A percentile compares a stretch with the other conserved stretches of the same genome.
These are phyloP conservation scores for Podosphaera xanthii DNA, from an alignment of 2,329 filamentous ascomycete genomes.

Conservation along the genomic window DNA sequence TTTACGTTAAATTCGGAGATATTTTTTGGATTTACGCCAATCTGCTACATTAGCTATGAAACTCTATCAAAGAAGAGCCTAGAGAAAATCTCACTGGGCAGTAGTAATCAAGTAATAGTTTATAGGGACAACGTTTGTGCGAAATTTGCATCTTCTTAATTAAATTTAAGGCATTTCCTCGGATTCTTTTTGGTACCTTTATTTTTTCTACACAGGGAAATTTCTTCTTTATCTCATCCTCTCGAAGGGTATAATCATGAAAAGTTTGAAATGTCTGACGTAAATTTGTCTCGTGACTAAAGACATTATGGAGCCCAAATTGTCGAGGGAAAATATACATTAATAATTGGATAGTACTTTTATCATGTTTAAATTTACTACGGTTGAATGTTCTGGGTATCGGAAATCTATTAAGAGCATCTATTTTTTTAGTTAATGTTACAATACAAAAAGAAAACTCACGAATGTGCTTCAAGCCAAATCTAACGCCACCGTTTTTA, in stretches of 20 bases:
- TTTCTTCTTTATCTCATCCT: constrained; percentile 45
- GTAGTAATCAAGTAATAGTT: constrained; percentile 56
- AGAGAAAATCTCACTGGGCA: constrained; percentile 31
- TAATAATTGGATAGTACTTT: constrained; percentile 47
- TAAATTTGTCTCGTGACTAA: constrained; percentile 43
- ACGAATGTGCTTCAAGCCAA: constrained; percentile 68
- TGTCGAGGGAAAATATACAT: constrained; percentile 89
- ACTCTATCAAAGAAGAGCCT: background rate
- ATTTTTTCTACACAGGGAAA: constrained; percentile 9
- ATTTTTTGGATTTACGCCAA: too few species aligned
- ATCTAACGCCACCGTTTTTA: constrained; percentile 39
- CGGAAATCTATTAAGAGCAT: constrained; percentile 55
- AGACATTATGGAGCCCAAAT: constrained; percentile 81
- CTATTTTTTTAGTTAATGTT: constrained; percentile 22
- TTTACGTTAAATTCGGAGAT: too few species aligned
- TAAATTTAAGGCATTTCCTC: constrained; percentile 35
- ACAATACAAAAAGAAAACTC: constrained; percentile 17
- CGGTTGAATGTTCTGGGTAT: constrained; percentile 2
- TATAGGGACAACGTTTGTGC: constrained; percentile 57
- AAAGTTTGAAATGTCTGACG: constrained; percentile 48
- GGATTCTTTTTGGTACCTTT: constrained; percentile 41
- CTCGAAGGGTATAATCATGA: constrained; percentile 68
- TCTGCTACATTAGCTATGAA: constrained; percentile 4
- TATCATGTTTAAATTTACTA: constrained; percentile 5
- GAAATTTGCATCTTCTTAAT: constrained; percentile 44